Conservation (phyloP, 2,329 filamentous ascomycete species). For the Trichoderma cornu-damae region DNA sequence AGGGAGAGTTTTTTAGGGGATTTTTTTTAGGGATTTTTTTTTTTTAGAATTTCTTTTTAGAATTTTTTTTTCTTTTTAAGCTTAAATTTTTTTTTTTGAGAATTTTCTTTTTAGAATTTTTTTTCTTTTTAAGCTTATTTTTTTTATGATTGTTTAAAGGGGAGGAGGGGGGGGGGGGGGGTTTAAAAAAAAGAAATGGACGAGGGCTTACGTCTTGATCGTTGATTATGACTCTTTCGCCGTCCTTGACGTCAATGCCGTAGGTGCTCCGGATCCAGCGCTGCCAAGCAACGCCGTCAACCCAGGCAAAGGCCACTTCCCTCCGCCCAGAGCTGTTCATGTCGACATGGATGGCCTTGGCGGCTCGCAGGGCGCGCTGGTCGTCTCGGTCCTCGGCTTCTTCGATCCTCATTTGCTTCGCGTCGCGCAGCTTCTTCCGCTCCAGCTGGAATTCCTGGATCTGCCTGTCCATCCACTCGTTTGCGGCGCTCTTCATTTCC, state of each 20-base stretch:
- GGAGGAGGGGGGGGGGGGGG: too few species aligned
- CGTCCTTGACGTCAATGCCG: constrained; percentile 79
- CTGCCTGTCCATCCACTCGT: constrained; percentile 98
- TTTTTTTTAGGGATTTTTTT: too few species aligned
- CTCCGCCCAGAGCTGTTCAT: constrained; percentile 84
- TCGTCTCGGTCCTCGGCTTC: constrained; percentile 93
- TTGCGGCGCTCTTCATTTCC: constrained; percentile 91
- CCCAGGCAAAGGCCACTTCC: constrained; percentile 93
- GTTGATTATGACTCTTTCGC: constrained; percentile 91
- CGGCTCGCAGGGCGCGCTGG: constrained; percentile 75
- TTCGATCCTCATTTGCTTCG: constrained; percentile 92
- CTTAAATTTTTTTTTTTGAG: too few species aligned
- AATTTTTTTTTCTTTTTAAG: too few species aligned
- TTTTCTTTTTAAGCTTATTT: background rate
- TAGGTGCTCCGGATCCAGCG: constrained; percentile 95
- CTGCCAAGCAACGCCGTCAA: constrained; percentile 96
- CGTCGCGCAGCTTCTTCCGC: constrained; percentile 84
- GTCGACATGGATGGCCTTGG: constrained; percentile 86
- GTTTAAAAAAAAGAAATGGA: too few species aligned
- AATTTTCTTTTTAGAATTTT: too few species aligned
- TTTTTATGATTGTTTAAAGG: background rate
- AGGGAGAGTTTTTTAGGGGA: too few species aligned
- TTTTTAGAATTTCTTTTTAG: too few species aligned
- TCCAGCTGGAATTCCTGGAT: constrained; percentile 87
- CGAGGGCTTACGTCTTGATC: constrained; percentile 78